Base-by-base conservation (phyloP, 1,284 basidiomycete genomes). In the Kwoniella shivajii region DNA sequence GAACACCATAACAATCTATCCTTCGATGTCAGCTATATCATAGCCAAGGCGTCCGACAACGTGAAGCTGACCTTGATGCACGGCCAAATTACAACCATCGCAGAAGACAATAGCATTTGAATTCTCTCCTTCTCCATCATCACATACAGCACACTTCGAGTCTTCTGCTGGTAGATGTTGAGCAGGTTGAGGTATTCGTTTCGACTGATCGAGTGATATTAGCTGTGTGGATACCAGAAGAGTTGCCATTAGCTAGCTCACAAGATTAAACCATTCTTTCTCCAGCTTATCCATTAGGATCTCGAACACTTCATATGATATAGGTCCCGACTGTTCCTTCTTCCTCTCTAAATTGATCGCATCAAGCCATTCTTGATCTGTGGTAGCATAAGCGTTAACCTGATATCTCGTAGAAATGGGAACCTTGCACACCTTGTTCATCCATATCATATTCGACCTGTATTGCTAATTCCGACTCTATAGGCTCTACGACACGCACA, bases 381-480 rank as follows among this genome's bases (percentile, higher is more conserved):
- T 44, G 9, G 44, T 16, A 10, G 20, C 45, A 11, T n/a, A 46
- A 54, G 43, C 50, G 26, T 31, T 20, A 13, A 14, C 41, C 30
- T 18, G 20, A n/a, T 20, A 29, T 6, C 24, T 41, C 20, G 13
- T 22, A 33, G 50, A 14, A 34, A 30, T 5, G 30, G 14, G 26
- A 41, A 38, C 6, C n/a, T 42, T 24, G 16, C 55, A 50, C 39
- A 90, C 92, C 93, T 84, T 98, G 95, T 74, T 98, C 96, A 72
- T 99, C 96, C 94, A 99, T 99, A 75, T 99, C 96, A 81, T 99
- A 99, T 76, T 99, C 96, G 44, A 98, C 95, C 72, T 95, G 92
- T 44, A 86, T 85, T 10, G 89, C 88, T 29, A 98, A 84, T 63
- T 99, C 96, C 51, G 85, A 86, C 75, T 99, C 95, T 64, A 95